Base-by-base conservation (phyloP, 345 rosid genomes). In the Bretschneidera sinensis region DNA sequence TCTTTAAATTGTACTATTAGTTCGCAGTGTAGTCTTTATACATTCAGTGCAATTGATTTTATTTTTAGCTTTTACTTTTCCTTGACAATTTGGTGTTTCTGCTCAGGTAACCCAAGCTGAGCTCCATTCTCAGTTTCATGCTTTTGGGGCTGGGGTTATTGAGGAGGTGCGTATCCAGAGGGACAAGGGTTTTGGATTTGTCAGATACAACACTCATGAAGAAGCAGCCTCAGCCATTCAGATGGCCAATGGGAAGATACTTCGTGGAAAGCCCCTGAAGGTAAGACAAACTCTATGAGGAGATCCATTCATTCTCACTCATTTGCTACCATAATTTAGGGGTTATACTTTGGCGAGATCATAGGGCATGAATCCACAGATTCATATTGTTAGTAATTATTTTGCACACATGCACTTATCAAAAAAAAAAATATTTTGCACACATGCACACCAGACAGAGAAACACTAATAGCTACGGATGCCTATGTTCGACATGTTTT, bases 181-280 rank as follows among this genome's bases (percentile, higher is more conserved):
- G 63, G 85, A 77, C 66, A 80, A 80, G 75, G 85, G 85, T 48
- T 80, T 77, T 51, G 85, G 85, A 51, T 80, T 80, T 70, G 76
- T 80, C 17, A 74, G 85, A 72, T 80, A 74, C 59, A 74, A 71
- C 62, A 72, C 78, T 51, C 85, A 77, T 48, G 78, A 39, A 34
- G 82, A 80, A 62, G 82, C 82, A 4, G 79, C 85, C 24, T 60
- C 67, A 31, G 85, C 78, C 61, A 79, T 75, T 63, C 80, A 74
- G 61, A 61, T 61, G 66, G 72, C 72, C 6, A 64, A 75, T 63
- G 83, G 80, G 18, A 79, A 75, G 21, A 72, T 76, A 55, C 66
- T 75, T 28, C 50, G 59, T 54, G 80, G 83, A 54, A 79, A 78
- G 52, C 75, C 72, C 51, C 69, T 79, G 75, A 79, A 79, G 80